Evolutionary conservation across 441 rosid genomes (phyloP).

Genomic region (Gossypium trilobum): DNA sequence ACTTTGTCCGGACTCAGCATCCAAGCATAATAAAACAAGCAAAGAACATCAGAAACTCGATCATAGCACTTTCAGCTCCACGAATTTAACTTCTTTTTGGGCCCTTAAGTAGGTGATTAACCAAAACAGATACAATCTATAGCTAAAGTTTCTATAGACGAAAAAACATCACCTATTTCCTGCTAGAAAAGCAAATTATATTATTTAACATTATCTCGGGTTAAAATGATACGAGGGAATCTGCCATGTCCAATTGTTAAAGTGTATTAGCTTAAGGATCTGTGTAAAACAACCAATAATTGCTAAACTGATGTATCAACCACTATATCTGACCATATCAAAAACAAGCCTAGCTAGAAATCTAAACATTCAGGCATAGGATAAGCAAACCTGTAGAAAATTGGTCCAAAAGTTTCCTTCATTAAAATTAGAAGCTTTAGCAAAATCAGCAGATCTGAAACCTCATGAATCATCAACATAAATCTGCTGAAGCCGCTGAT

Average conservation of each 20-base stretch:
- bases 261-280: background rate
- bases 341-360: background rate
- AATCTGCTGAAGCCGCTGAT: background rate
- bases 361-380: background rate
- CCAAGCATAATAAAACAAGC: background rate
- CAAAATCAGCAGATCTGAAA: background rate
- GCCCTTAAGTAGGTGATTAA: background rate
- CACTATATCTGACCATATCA: background rate
- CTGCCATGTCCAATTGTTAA: background rate
- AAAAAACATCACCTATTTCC: background rate
- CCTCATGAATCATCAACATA: background rate
- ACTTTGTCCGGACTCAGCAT: background rate
- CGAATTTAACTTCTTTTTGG: background rate
- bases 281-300: background rate
- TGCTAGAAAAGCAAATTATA: background rate
- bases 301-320: background rate
- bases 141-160: background rate
- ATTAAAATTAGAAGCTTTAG: background rate
- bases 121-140: constrained; percentile 2
- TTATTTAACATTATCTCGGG: background rate
- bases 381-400: background rate
- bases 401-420: background rate
- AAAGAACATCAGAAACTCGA: background rate
- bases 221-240: background rate
- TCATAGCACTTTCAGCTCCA: background rate